A percentile compares a stretch with the other conserved stretches of the same genome.
phyloP scores from a whole-genome alignment of 305 asterid genomes.

The Fraxinus platypoda region DNA sequence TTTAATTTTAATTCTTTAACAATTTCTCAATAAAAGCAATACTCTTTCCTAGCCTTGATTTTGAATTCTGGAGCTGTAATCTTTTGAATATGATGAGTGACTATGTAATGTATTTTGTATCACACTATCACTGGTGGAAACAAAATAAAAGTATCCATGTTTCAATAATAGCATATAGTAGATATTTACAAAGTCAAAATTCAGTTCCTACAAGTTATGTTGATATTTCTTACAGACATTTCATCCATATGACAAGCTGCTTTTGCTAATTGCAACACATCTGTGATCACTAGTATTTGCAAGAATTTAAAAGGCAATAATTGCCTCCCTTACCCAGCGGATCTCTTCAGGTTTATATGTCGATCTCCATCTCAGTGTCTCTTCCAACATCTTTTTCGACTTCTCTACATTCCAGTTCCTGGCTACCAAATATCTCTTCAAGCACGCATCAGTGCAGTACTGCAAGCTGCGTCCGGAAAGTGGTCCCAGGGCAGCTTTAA shows the following conservation, averaged over 20 bases:
- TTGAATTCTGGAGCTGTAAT: neutral
- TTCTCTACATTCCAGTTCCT: conserved; percentile 84
- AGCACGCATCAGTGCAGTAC: conserved; percentile 78
- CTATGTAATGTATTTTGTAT: neutral
- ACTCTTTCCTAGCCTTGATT: neutral
- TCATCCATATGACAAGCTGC: neutral
- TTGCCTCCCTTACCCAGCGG: conserved; percentile 68
- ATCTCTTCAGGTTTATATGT: conserved; percentile 89
- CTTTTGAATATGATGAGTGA: neutral
- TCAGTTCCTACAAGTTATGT: neutral
- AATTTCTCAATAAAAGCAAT: neutral
- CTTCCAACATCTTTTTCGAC: conserved; percentile 89
- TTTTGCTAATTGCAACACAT: neutral
- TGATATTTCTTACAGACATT: neutral
- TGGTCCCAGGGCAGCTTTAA: conserved; percentile 74
- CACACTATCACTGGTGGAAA: neutral
- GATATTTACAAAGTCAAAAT: neutral
- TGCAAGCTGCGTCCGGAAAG: conserved; percentile 60
- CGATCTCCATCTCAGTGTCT: conserved; percentile 82
- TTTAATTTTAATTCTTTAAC: neutral
- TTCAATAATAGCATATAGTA: neutral
- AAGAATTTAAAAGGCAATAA: neutral
- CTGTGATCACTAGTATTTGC: neutral
- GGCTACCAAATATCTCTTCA: conserved; percentile 82
- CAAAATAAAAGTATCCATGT: neutral